Evolutionary conservation across 352 stramenopile genomes (phyloP), one percentile per base, ranked within the genome.

Genomic region (Plasmopara viticola): DNA sequence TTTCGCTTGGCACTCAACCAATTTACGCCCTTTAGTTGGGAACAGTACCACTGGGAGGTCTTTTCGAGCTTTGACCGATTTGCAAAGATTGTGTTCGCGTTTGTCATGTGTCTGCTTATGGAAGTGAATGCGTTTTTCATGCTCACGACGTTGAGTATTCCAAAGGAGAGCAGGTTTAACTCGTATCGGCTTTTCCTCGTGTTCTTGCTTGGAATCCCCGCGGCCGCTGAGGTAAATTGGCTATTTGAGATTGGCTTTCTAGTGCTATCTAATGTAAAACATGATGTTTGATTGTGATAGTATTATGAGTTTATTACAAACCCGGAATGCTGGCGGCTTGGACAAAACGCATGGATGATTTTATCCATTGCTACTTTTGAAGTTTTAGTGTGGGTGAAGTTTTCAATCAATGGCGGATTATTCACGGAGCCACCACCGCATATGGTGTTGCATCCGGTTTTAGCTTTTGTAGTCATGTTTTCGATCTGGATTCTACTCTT

Each of bases 81-180:
- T 46, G 72, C 63, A 2, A 68, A 87, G 57, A 74, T 95, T 39
- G 51, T 97, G 15, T 86, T 96, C 41, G 75, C 86, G 0, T 66
- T 97, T 43, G 56, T 95, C n/a, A 64, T 96, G 56, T 90, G 78
- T 49, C 61, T 92, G 0, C 52, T 95, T 9, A 86, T 86, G 2
- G 90, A 97, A 65, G 66, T 97, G 25, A 97, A 97, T 66, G 90
- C 90, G 10, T 97, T 97, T 66, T 96, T 97, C 61, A 63, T 97
- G 52, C 70, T 96, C 29, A 94, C 86, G 44, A 90, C 87, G 15
- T 64, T 96, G 29, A 80, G 73, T 29, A 86, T 96, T 41, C 84
- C 84, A 8, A 92, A 94, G 54, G 82, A 92, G 51, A 90, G 80
- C 63, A 81, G 79, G 39, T 90, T 91, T 54, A 93, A 94, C 73